phyloP scores from a whole-genome alignment of 257 asterid genomes.

The Cynanchum wilfordii region DNA sequence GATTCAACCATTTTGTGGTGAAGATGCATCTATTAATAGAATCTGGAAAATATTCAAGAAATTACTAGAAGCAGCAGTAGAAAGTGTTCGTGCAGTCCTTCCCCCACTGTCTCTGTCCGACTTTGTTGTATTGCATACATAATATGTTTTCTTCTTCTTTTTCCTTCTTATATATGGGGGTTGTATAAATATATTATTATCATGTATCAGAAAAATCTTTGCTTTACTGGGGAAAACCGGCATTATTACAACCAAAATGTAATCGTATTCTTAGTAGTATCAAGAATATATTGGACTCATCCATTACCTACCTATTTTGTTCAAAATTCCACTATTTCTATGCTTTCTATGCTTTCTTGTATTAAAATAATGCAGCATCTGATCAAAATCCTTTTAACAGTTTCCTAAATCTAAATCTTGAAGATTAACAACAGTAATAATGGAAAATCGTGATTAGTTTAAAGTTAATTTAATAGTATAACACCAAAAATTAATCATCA shows the following conservation, averaged over 20 bases:
- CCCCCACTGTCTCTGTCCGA: neutral
- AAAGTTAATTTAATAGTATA: no score
- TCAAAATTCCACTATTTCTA: neutral
- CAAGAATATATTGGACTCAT: neutral
- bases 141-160: neutral
- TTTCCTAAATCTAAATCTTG: no score
- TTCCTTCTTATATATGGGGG: no score
- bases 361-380: neutral
- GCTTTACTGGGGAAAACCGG: neutral
- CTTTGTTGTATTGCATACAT: neutral
- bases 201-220: neutral
- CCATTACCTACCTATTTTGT: neutral
- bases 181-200: neutral
- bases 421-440: no score
- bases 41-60: neutral
- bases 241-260: neutral
- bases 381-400: no score
- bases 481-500: no score
- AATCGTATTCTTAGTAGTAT: neutral
- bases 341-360: neutral
- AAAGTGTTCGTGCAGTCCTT: neutral
- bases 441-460: no score
- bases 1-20: neutral
- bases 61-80: slow-evolving; percentile 4
- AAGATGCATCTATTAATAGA: neutral